Evolutionary conservation across 192 early-diverging fungal species (phyloP), one percentile per base, ranked within the genome.

Genomic region (Phycomyces nitens): DNA sequence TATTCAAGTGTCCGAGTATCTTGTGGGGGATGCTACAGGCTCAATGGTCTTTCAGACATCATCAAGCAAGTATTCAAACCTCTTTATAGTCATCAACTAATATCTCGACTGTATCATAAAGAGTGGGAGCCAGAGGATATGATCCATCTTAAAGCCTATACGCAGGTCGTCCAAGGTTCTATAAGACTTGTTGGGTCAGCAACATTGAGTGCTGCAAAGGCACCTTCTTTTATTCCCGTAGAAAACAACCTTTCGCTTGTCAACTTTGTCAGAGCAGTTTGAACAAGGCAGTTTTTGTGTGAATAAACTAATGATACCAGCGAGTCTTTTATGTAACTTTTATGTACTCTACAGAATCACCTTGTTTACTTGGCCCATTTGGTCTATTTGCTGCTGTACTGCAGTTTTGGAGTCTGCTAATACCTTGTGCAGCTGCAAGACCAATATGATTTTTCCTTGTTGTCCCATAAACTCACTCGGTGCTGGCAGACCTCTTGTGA

Each of bases 351-450:
- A 64, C 56, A 58, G 20, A 6, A 53, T 58, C 38, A 55, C 47
- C 40, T 73, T 73, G 47, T 73, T 73, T 29, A 73, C 65, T 20
- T 64, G 47, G 18, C 56, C 65, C 56, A 59, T 68, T 3, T 59
- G 43, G 24, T 64, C n/a, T 23, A 58, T 54, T 22, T 73, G 38
- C 3, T 16, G 1, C 44, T 66, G 56, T 3, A 73, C 71, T 20
- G 43, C 38, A 34, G 47, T 40, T 39, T 27, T 34, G 15, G 66
- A 34, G 14, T 74, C 62, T 16, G 62, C 34, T 21, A 69, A 41
- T 27, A 62, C 38, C 23, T 64, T 65, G 22, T 64, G 62, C n/a
- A 74, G 12, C 20, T 64, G 66, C 15, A 68, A 38, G 18, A 57
- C 44, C 2, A 69, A 40, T 29, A 65, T 64, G 24, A 27, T 51